These are phyloP conservation scores for Aureoboletus auriporus DNA, from an alignment of 768 basidiomycete genomes.

Conservation along the genomic window DNA sequence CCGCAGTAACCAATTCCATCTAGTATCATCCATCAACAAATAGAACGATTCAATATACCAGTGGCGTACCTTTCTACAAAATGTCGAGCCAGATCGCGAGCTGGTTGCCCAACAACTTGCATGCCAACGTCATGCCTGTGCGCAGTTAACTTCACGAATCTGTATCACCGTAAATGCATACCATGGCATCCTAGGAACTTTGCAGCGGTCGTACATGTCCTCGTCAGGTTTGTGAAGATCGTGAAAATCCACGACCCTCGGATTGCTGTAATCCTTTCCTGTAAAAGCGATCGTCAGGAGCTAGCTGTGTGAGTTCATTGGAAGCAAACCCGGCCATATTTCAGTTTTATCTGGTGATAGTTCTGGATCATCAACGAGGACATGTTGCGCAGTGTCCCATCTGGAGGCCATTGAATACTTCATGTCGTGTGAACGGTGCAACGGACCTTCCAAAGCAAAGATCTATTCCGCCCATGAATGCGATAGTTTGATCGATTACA, in stretches of 20 bases:
- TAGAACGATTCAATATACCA: not conserved
- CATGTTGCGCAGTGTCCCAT: constrained; percentile 97
- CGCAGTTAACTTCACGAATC: not conserved
- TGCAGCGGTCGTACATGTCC: constrained; percentile 91
- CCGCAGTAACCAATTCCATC: constrained; percentile 92
- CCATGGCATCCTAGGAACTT: constrained; percentile 96
- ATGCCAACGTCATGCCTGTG: constrained; percentile 93
- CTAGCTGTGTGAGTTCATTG: not conserved
- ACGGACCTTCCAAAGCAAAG: constrained; percentile 81
- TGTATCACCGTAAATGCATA: constrained; percentile 31
- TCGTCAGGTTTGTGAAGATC: constrained; percentile 85
- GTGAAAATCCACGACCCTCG: constrained; percentile 82
- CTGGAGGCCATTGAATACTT: constrained; percentile 31
- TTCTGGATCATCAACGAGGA: constrained; percentile 81
- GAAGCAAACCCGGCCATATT: constrained; percentile 78
- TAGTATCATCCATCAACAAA: constrained; percentile 25
- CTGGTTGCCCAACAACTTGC: constrained; percentile 96
- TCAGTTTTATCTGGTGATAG: constrained; percentile 50
- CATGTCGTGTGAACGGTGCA: not conserved
- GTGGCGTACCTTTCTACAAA: constrained; percentile 77
- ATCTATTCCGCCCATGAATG: constrained; percentile 97
- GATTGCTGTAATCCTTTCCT: constrained; percentile 97
- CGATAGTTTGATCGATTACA: constrained; percentile 94
- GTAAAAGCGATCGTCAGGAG: not conserved
- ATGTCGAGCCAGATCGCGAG: constrained; percentile 90